phyloP scores from a whole-genome alignment of 768 basidiomycete species.

The Hygrophorus russula region DNA sequence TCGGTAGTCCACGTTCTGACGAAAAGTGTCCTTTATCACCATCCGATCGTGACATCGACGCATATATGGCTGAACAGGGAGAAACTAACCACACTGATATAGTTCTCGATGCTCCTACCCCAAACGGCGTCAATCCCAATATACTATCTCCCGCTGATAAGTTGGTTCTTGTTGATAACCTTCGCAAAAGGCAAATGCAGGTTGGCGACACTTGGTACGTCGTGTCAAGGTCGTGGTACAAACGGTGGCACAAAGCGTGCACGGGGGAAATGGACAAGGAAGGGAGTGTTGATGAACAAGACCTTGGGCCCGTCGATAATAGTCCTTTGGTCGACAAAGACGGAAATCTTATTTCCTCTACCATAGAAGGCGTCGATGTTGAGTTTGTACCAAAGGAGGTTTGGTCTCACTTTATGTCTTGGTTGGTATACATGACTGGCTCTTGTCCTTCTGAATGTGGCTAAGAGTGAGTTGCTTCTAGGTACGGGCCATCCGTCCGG shows the following conservation, averaged over 20 bases:
- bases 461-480: slow-evolving; percentile 16
- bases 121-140: slow-evolving; percentile 12
- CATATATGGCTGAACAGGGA: slow-evolving; percentile 53
- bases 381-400: slow-evolving; percentile 65
- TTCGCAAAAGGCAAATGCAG: slow-evolving; percentile 37
- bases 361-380: slow-evolving; percentile 56
- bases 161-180: slow-evolving; percentile 35
- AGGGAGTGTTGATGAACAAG: slow-evolving; percentile 45
- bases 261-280: slow-evolving; percentile 60
- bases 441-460: slow-evolving; percentile 2
- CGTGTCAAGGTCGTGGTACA: slow-evolving; percentile 61
- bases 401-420: slow-evolving; percentile 57
- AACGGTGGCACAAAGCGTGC: slow-evolving; percentile 65
- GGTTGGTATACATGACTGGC: slow-evolving; percentile 39
- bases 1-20: slow-evolving; percentile 28
- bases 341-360: slow-evolving; percentile 30
- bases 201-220: slow-evolving; percentile 74
- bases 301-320: slow-evolving; percentile 73
- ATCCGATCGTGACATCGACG: slow-evolving; percentile 50
- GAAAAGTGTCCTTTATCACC: slow-evolving; percentile 31
- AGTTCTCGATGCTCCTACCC: slow-evolving; percentile 14
- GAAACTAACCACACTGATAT: slow-evolving; percentile 24
- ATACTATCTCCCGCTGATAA: slow-evolving; percentile 33
- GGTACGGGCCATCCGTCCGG: slow-evolving; percentile 57
- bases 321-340: slow-evolving; percentile 44